A percentile compares a stretch with the other conserved stretches of the same genome.
These are phyloP conservation scores for Yamadazyma paraphyllophila DNA, from an alignment of 805 yeast genomes.

Conservation along the genomic window DNA sequence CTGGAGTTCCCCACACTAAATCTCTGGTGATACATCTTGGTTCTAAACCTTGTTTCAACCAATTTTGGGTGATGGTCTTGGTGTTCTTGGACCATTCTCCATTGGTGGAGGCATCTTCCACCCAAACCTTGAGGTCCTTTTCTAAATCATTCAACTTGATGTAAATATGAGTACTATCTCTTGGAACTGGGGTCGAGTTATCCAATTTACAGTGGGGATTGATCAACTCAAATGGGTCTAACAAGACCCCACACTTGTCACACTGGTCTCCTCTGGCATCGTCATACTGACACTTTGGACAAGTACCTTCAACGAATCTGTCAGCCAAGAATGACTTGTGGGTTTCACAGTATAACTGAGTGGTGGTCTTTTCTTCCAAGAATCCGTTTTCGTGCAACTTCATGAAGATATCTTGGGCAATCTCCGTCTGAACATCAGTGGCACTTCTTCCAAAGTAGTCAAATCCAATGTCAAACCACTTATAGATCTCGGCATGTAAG, in stretches of 20 bases:
- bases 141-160: constrained; percentile 82
- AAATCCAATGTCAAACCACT: constrained; percentile 95
- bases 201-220: constrained; percentile 96
- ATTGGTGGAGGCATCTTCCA: constrained; percentile 57
- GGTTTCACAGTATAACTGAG: constrained; percentile 86
- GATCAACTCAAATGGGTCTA: constrained; percentile 90
- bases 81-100: constrained; percentile 94
- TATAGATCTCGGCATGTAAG: constrained; percentile 85
- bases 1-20: constrained; percentile 97
- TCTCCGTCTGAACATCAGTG: constrained; percentile 85
- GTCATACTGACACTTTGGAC: constrained; percentile 92
- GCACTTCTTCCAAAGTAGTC: constrained; percentile 97
- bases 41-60: constrained; percentile 90
- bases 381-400: constrained; percentile 72
- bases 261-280: constrained; percentile 99
- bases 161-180: constrained; percentile 82
- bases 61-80: constrained; percentile 80
- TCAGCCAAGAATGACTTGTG: constrained; percentile 94
- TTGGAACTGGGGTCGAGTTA: constrained; percentile 73
- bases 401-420: constrained; percentile 89
- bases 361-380: constrained; percentile 83
- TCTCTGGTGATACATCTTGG: constrained; percentile 98
- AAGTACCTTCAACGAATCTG: constrained; percentile 94
- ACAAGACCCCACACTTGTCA: constrained; percentile 88
- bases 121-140: constrained; percentile 71